Base-by-base conservation (phyloP, 306 rosid species). In the Canavalia gladiata region DNA sequence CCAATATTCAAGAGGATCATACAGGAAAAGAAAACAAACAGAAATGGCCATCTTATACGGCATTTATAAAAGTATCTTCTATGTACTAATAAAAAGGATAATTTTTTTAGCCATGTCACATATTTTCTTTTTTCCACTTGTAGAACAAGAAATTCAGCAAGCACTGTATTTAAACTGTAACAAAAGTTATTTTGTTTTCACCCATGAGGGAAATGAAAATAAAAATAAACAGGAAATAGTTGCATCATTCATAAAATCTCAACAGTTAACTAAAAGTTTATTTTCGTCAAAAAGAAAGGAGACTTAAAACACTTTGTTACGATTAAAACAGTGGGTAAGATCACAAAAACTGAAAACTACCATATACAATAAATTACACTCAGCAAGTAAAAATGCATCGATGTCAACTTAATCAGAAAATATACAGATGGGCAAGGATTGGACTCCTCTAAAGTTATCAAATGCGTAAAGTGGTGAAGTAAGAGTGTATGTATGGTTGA, bases 61-160 rank as follows among this genome's bases (percentile, higher is more conserved):
- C 3, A 45, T 33, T 35, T 33, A 12, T 51, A 35, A 72, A n/a
- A 18, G 76, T 46, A 52, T 52, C n/a, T 72, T 35, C 10, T 35
- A 37, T 7, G 35, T 1, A 42, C 6, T 7, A 37, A 56, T 37
- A 2, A 74, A 43, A 31, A 8, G 8, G 35, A 31, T 4, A n/a
- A 34, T 46, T 60, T 46, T 60, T 43, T 31, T 31, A 47, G 45
- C 71, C 80, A 60, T 13, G 46, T 43, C 5, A 49, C 29, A 42
- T 74, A 28, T n/a, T 29, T 74, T 74, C 18, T 6, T 18, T 8
- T 64, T 76, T 37, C 41, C 41, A 42, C 13, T 58, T 75, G 71
- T 34, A 45, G 43, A 58, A 73, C 66, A 18, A 39, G 4, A 56
- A 41, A 8, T 9, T 18, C n/a, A 51, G 62, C 51, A 5, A 10